Percentiles rank a stretch among this genome's conserved stretches.
Evolutionary conservation across 495 filamentous ascomycete species (phyloP).

Genomic region (Hypoxylon fuscum): DNA sequence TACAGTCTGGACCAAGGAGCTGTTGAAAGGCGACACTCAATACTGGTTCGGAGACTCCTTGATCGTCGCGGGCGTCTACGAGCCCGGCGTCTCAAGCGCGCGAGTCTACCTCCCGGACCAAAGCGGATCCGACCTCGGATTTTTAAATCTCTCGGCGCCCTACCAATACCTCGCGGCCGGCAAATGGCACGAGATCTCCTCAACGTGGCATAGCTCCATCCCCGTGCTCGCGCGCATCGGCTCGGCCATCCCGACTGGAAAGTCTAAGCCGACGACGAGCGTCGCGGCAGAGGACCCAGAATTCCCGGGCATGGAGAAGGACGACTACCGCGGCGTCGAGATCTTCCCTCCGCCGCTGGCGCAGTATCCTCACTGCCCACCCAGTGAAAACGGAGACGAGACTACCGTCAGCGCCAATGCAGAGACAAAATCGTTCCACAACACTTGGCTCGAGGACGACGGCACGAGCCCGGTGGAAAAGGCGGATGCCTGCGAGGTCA

Average conservation of each 20-base stretch:
- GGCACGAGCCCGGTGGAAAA: constrained; percentile 60
- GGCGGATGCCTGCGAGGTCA: constrained; percentile 55
- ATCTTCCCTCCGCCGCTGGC: constrained; percentile 65
- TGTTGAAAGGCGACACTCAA: constrained; percentile 67
- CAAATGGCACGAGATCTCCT: constrained; percentile 66
- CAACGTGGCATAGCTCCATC: constrained; percentile 68
- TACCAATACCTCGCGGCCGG: constrained; percentile 67
- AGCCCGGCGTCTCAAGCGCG: constrained; percentile 60
- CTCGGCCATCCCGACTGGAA: constrained; percentile 66
- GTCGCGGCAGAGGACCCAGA: constrained; percentile 64
- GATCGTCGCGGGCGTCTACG: constrained; percentile 71
- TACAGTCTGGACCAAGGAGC: constrained; percentile 65
- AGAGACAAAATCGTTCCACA: constrained; percentile 50
- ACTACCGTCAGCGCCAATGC: constrained; percentile 22
- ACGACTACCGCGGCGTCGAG: constrained; percentile 70
- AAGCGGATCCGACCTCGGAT: constrained; percentile 60
- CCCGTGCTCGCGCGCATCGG: constrained; percentile 70
- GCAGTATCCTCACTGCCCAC: constrained; percentile 34
- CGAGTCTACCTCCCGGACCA: constrained; percentile 68
- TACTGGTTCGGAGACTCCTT: constrained; percentile 77
- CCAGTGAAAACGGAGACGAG: neutral
- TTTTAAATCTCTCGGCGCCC: constrained; percentile 68
- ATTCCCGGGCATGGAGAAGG: constrained; percentile 61
- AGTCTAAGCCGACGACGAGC: constrained; percentile 63
- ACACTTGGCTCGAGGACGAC: constrained; percentile 71